Evolutionary conservation across 345 rosid genomes (phyloP).

Genomic region (Punica granatum): DNA sequence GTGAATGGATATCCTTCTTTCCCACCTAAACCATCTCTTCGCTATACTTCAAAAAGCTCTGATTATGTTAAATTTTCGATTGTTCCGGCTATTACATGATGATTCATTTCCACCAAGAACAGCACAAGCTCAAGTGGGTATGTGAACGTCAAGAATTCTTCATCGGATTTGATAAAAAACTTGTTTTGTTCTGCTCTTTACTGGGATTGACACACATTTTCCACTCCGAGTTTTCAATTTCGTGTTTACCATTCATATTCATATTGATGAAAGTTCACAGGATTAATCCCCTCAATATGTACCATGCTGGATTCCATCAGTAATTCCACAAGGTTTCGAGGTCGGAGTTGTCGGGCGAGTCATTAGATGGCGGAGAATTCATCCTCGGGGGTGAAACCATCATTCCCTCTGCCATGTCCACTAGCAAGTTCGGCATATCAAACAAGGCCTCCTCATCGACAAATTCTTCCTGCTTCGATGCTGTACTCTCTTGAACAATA

Average conservation of each 20-base stretch:
- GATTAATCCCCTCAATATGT: no score
- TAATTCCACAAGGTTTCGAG: constrained; percentile 71
- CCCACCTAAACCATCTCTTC: no score
- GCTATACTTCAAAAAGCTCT: no score
- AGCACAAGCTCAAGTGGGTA: not conserved
- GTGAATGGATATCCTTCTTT: no score
- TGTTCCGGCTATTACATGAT: no score
- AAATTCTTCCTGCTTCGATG: constrained; percentile 21
- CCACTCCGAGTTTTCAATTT: not conserved
- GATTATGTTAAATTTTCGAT: no score
- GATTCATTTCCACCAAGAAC: no score
- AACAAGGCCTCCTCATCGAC: constrained; percentile 74
- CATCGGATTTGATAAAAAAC: not conserved
- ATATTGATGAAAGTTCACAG: not conserved
- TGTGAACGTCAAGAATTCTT: not conserved
- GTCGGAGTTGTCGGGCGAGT: constrained; percentile 53
- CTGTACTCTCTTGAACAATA: not conserved
- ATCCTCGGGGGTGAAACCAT: constrained; percentile 76
- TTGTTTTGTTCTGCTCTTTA: not conserved
- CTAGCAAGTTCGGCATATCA: constrained; percentile 73
- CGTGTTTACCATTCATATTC: not conserved
- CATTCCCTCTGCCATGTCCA: constrained; percentile 94
- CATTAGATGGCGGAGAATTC: constrained; percentile 36
- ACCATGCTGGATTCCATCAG: not conserved
- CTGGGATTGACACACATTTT: not conserved